These are phyloP conservation scores for Solanum dulcamara DNA, from an alignment of 257 asterid species.

Conservation along the genomic window DNA sequence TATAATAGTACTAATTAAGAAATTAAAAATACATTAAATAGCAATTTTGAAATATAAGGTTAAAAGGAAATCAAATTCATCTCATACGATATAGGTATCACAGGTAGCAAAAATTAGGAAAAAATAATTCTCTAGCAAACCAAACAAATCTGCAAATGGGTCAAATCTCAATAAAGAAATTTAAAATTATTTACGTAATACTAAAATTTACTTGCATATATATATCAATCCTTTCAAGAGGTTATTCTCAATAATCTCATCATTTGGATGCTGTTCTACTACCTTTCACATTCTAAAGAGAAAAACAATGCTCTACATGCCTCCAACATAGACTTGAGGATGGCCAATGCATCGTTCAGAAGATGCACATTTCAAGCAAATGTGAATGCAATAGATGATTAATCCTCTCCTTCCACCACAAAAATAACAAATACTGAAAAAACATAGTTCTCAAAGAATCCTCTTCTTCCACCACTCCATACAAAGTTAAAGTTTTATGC, in stretches of 20 bases:
- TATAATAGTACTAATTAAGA: no score
- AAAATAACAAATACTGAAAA: not conserved
- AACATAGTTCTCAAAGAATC: not conserved
- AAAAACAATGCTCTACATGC: constrained; percentile 45
- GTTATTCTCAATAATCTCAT: constrained; percentile 47
- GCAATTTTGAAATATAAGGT: no score
- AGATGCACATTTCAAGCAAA: constrained; percentile 59
- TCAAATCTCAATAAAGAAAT: no score
- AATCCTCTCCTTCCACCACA: not conserved
- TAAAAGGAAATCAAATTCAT: no score
- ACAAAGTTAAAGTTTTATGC: no score
- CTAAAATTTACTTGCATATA: constrained; percentile 25
- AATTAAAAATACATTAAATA: no score
- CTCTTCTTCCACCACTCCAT: no score
- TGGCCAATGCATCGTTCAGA: constrained; percentile 65
- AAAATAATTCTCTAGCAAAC: no score
- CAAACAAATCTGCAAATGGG: no score
- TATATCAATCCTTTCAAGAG: constrained; percentile 51
- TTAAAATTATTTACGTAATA: no score
- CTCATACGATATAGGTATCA: no score
- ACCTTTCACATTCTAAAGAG: constrained; percentile 68
- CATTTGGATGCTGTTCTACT: constrained; percentile 43
- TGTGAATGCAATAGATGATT: constrained; percentile 29
- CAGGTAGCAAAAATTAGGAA: no score
- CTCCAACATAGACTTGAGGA: constrained; percentile 69